A percentile compares a stretch with the other conserved stretches of the same genome.
phyloP scores from a whole-genome alignment of 345 rosid species.

The Toxicodendron radicans region DNA sequence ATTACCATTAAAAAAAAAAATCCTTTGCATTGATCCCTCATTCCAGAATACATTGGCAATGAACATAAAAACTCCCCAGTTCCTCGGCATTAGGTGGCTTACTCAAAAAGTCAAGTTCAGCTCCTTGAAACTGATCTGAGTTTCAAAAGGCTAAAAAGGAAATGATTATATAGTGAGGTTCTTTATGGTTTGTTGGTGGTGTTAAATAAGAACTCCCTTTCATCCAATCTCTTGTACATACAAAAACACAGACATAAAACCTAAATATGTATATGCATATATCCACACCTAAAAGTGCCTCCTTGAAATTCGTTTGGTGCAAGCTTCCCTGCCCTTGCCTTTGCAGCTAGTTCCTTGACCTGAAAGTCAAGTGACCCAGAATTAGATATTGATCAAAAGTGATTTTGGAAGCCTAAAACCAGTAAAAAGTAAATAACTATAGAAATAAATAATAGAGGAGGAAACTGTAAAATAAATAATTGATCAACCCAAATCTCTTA shows the following conservation, averaged over 20 bases:
- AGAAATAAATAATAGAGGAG: neutral
- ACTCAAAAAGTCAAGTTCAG: neutral
- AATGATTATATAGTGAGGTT: neutral
- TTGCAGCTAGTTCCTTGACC: conserved; percentile 95
- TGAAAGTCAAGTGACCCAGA: conserved; percentile 27
- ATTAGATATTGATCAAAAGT: conserved; percentile 4
- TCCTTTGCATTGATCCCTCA: neutral
- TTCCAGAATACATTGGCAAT: neutral
- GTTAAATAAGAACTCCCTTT: neutral
- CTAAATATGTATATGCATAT: neutral
- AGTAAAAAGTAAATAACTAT: conserved; percentile 1
- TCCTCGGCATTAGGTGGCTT: neutral
- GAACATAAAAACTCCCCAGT: neutral
- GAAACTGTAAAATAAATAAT: neutral
- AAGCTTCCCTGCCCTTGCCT: conserved; percentile 91
- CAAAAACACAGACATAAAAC: no score
- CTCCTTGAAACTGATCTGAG: neutral
- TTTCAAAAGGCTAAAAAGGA: neutral
- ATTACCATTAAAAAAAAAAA: neutral
- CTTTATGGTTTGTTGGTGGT: neutral
- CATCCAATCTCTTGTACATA: neutral
- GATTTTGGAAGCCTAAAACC: neutral
- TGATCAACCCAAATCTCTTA: conserved; percentile 1
- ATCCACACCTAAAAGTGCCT: conserved; percentile 86
- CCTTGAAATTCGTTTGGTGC: conserved; percentile 91